These are phyloP conservation scores for Fusarium tricinctum DNA, from an alignment of 2,329 filamentous ascomycete species.

Conservation along the genomic window DNA sequence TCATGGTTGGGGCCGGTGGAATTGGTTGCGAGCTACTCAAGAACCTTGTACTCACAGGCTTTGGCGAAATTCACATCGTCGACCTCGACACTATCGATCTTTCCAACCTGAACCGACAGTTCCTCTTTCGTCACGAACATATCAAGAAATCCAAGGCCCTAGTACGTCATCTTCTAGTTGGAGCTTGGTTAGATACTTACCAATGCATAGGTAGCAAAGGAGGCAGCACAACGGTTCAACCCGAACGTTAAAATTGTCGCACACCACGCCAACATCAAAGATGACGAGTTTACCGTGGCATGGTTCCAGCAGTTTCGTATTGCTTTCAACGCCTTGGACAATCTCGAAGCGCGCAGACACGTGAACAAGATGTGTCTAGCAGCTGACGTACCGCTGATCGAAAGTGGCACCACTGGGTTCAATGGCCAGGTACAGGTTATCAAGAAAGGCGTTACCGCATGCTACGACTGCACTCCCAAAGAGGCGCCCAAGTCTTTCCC, in stretches of 20 bases:
- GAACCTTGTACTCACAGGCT: constrained; percentile 92
- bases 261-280: constrained; percentile 96
- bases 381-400: constrained; percentile 89
- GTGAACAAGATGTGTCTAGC: constrained; percentile 98
- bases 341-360: constrained; percentile 91
- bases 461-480: constrained; percentile 95
- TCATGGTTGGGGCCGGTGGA: constrained; percentile 96
- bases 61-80: constrained; percentile 93
- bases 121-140: constrained; percentile 95
- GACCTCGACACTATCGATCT: constrained; percentile 99
- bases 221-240: constrained; percentile 91
- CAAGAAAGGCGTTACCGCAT: constrained; percentile 90
- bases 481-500: constrained; percentile 93
- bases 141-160: constrained; percentile 98
- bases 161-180: constrained; percentile 64
- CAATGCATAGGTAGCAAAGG: constrained; percentile 81
- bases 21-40: constrained; percentile 98
- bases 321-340: constrained; percentile 98
- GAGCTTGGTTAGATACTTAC: constrained; percentile 39
- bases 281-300: constrained; percentile 83
- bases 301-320: constrained; percentile 89
- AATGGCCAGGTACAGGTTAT: constrained; percentile 98
- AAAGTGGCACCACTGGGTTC: constrained; percentile 97
- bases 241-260: constrained; percentile 88
- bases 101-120: constrained; percentile 97